Percentiles rank a stretch among this genome's conserved stretches.
Evolutionary conservation across 202 grass and related monocot species (phyloP).

Genomic region (Brachypodium distachyon): DNA sequence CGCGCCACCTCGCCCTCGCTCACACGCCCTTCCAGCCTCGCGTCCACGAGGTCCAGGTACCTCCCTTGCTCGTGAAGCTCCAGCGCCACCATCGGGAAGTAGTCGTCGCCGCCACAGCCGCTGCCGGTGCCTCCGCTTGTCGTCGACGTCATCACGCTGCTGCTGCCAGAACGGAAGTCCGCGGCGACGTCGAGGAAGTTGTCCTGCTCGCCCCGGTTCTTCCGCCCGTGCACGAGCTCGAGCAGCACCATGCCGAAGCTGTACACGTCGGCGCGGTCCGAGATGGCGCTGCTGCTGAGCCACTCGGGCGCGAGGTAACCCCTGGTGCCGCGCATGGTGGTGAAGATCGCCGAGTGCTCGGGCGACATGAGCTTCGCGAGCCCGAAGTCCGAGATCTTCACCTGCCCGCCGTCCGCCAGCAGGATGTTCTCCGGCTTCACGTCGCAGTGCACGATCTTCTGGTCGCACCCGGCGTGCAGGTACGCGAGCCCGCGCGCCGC

Average conservation of each 20-base stretch:
- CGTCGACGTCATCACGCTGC: constrained; percentile 13
- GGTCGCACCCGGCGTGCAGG: constrained; percentile 70
- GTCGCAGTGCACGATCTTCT: constrained; percentile 91
- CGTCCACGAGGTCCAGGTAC: constrained; percentile 59
- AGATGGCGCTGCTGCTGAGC: constrained; percentile 69
- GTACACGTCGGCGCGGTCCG: constrained; percentile 85
- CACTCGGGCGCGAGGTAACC: constrained; percentile 97
- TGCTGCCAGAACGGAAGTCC: too few species aligned
- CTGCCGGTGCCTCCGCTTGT: neutral
- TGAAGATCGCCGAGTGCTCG: constrained; percentile 80
- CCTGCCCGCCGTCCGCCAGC: constrained; percentile 54
- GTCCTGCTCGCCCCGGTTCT: constrained; percentile 47
- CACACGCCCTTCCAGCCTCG: constrained; percentile 52
- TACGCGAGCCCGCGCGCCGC: constrained; percentile 66
- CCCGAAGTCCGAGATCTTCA: constrained; percentile 75
- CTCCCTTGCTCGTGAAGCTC: constrained; percentile 57
- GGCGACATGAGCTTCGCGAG: constrained; percentile 71
- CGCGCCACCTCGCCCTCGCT: constrained; percentile 36
- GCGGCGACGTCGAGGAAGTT: too few species aligned
- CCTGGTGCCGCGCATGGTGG: constrained; percentile 82
- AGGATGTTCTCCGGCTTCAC: constrained; percentile 96
- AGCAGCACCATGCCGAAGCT: constrained; percentile 95
- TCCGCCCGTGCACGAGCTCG: constrained; percentile 78
- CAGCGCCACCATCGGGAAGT: constrained; percentile 83
- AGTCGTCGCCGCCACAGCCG: constrained; percentile 23